These are phyloP conservation scores for Erodium maritimum DNA, from an alignment of 345 rosid species.

Conservation along the genomic window DNA sequence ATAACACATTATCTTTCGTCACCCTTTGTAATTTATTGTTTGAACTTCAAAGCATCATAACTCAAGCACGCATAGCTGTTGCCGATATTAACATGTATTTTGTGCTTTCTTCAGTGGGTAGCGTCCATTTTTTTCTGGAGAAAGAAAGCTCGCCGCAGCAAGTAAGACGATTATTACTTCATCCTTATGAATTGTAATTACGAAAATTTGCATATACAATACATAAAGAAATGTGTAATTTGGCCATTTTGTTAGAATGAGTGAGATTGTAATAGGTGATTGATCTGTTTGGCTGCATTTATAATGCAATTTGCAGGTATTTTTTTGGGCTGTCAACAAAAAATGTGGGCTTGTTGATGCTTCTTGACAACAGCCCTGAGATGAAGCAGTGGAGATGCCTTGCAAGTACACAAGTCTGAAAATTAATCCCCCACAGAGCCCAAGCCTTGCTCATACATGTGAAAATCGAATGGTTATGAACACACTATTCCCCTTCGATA, in stretches of 20 bases:
- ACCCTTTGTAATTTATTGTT: no score
- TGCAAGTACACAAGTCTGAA: constrained; percentile 59
- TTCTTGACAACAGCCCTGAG: constrained; percentile 61
- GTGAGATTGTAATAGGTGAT: no score
- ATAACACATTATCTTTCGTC: no score
- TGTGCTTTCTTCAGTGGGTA: constrained; percentile 58
- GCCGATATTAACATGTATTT: background rate
- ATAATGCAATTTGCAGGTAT: constrained; percentile 28
- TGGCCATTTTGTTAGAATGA: no score
- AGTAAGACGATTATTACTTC: constrained; percentile 41
- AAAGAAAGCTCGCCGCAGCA: constrained; percentile 67
- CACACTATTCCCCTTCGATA: no score
- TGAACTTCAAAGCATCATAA: no score
- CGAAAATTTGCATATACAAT: no score
- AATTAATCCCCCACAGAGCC: background rate
- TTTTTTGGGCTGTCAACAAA: constrained; percentile 49
- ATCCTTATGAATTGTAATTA: no score
- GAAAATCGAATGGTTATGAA: no score
- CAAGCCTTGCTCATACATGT: no score
- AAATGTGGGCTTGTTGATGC: constrained; percentile 69
- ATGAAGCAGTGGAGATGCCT: constrained; percentile 70
- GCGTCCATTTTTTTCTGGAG: constrained; percentile 71
- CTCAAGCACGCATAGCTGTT: background rate
- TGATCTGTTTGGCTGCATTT: no score
- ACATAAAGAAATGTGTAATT: no score